These are phyloP conservation scores for Phragmites australis DNA, from an alignment of 176 grass and related monocot genomes.

Conservation along the genomic window DNA sequence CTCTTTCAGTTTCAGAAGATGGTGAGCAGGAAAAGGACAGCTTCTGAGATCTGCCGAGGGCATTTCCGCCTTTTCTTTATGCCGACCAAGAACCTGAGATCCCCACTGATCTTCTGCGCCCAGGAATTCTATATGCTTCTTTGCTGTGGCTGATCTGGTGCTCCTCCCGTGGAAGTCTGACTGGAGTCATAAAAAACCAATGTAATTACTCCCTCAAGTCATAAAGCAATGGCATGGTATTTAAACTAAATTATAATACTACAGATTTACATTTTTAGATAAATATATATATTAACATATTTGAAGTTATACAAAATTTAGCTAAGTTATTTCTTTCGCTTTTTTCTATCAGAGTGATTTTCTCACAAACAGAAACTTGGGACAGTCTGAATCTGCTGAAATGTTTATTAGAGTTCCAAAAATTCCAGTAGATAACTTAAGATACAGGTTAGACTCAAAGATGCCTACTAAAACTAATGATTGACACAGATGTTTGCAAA, in stretches of 20 bases:
- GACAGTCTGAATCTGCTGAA: neutral
- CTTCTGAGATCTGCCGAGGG: slow-evolving; percentile 16
- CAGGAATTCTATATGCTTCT: neutral
- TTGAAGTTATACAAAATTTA: neutral
- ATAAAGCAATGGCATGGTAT: neutral
- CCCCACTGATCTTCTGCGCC: slow-evolving; percentile 17
- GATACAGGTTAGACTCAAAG: slow-evolving; percentile 29
- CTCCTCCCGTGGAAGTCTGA: neutral
- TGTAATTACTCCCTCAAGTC: too few relatives aligned
- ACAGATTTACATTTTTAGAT: neutral
- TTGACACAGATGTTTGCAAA: neutral
- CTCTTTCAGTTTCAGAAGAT: neutral
- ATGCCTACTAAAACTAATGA: slow-evolving; percentile 18
- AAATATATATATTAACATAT: neutral
- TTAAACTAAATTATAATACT: neutral
- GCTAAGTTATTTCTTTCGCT: neutral
- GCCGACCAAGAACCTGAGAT: slow-evolving; percentile 20
- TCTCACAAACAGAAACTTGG: neutral
- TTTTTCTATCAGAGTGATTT: neutral
- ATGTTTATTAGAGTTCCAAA: slow-evolving; percentile 3
- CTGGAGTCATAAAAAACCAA: neutral
- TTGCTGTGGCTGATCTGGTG: too few relatives aligned
- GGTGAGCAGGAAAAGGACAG: slow-evolving; percentile 31
- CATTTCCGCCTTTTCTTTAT: slow-evolving; percentile 6
- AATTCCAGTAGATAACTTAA: slow-evolving; percentile 33